phyloP scores from a whole-genome alignment of 441 rosid genomes.

The Sinapis alba region DNA sequence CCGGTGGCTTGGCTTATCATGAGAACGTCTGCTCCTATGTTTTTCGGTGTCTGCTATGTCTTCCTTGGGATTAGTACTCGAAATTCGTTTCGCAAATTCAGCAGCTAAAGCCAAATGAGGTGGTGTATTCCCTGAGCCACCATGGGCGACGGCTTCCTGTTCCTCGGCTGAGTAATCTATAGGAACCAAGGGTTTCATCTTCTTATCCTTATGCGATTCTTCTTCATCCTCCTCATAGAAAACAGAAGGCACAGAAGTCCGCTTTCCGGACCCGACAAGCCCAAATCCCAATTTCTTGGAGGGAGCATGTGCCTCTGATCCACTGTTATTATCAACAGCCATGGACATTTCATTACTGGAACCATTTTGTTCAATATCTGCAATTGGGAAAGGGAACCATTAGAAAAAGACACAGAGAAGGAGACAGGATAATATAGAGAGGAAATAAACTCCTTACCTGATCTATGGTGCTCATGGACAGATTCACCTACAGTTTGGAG shows the following conservation, averaged over 20 bases:
- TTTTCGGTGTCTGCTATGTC: constrained; percentile 76
- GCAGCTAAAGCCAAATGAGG: constrained; percentile 94
- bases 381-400: constrained; percentile 42
- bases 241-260: constrained; percentile 90
- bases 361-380: constrained; percentile 64
- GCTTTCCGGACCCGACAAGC: constrained; percentile 91
- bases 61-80: constrained; percentile 66
- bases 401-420: constrained; percentile 20
- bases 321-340: constrained; percentile 40
- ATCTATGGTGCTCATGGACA: constrained; percentile 30
- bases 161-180: constrained; percentile 97
- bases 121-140: constrained; percentile 65
- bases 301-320: constrained; percentile 64
- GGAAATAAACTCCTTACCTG: constrained; percentile 32
- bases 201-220: constrained; percentile 81
- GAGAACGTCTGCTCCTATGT: constrained; percentile 78
- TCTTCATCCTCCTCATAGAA: constrained; percentile 95
- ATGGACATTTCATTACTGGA: constrained; percentile 49
- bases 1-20: constrained; percentile 69
- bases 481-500: constrained; percentile 46
- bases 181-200: constrained; percentile 97
- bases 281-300: constrained; percentile 93
- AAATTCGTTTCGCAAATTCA: constrained; percentile 91
- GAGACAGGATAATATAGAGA: background rate
- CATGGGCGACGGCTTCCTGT: constrained; percentile 74